Percentiles rank a stretch among this genome's conserved stretches.
Evolutionary conservation across 345 rosid genomes (phyloP).

Genomic region (Eucalyptus decipiens): DNA sequence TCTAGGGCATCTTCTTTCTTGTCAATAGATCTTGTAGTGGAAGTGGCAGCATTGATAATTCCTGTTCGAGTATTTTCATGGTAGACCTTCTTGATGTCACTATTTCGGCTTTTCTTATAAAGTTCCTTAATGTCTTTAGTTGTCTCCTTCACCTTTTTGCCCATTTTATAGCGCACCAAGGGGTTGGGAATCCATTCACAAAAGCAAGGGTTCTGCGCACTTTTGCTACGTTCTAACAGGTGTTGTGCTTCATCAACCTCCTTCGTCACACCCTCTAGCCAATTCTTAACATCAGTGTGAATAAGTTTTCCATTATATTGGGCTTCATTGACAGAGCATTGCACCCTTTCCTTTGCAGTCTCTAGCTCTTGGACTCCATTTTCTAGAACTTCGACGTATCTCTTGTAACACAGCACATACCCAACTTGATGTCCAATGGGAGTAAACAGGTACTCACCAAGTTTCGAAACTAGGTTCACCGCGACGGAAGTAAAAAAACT

Average conservation of each 20-base stretch:
- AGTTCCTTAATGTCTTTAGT: background rate
- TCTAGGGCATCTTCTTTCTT: background rate
- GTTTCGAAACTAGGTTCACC: background rate
- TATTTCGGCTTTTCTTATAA: background rate
- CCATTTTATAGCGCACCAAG: background rate
- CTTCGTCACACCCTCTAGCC: fast-evolving
- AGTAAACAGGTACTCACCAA: background rate
- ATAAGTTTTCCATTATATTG: fast-evolving
- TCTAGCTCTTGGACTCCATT: background rate
- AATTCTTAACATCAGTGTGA: background rate
- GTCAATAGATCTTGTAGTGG: background rate
- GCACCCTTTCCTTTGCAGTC: background rate
- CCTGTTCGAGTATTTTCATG: background rate
- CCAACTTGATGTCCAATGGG: background rate
- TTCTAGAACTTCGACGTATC: background rate
- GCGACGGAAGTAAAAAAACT: fast-evolving
- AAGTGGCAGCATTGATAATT: fast-evolving
- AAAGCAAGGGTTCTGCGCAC: fast-evolving
- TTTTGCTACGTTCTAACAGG: background rate
- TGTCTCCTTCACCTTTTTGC: background rate
- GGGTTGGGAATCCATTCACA: background rate
- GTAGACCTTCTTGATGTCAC: background rate
- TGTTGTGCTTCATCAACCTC: background rate
- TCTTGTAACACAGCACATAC: background rate
- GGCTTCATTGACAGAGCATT: background rate